Evolutionary conservation across 495 filamentous ascomycete species (phyloP).

Genomic region (Achaetomiella virescens): DNA sequence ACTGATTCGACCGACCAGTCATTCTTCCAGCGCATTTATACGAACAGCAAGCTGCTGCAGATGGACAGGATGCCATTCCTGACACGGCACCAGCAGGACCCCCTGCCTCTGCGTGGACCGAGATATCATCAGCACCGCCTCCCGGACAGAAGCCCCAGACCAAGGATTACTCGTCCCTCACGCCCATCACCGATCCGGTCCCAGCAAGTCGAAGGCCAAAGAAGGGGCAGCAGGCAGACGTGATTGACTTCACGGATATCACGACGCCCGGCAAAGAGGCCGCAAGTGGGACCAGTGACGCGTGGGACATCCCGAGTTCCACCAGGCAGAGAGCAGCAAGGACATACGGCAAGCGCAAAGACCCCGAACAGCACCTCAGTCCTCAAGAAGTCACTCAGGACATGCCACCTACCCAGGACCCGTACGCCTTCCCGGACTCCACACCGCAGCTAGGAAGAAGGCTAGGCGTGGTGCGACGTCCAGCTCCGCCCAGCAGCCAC

Average conservation of each 20-base stretch:
- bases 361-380: slow-evolving; percentile 10
- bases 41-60: slow-evolving; percentile 15
- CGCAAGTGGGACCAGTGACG: background rate
- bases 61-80: background rate
- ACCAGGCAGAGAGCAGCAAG: background rate
- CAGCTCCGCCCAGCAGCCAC: background rate
- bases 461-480: background rate
- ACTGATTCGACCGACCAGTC: slow-evolving; percentile 25
- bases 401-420: slow-evolving; percentile 16
- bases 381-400: background rate
- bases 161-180: slow-evolving; percentile 12
- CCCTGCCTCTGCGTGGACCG: background rate
- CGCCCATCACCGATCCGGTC: slow-evolving; percentile 17
- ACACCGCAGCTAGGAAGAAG: slow-evolving; percentile 9
- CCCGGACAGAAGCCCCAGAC: background rate
- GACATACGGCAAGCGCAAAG: slow-evolving; percentile 22
- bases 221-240: background rate
- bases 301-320: slow-evolving; percentile 16
- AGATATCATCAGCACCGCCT: slow-evolving; percentile 7
- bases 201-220: slow-evolving; percentile 4
- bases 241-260: slow-evolving; percentile 19
- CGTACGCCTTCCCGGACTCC: slow-evolving; percentile 18
- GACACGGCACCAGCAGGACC: background rate
- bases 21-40: slow-evolving; percentile 27
- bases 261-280: slow-evolving; percentile 17